Base-by-base conservation (phyloP, 2,329 filamentous ascomycete species). In the Fusarium sp. region DNA sequence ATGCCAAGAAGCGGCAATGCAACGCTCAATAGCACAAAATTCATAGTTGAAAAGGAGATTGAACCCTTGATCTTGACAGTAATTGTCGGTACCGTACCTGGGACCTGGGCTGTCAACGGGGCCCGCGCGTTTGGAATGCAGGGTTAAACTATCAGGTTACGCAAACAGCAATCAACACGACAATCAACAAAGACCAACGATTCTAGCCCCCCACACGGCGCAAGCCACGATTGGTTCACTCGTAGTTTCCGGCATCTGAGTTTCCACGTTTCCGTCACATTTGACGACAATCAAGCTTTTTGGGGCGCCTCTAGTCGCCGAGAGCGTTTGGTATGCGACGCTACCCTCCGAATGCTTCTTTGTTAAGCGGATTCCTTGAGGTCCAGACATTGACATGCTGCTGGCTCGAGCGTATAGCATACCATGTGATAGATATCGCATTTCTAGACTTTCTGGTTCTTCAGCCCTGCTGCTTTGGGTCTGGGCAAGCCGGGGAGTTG, bases 121-220 rank as follows among this genome's bases (percentile, higher is more conserved):
- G 18, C 18, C 53, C 39, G 17, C 17, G 22, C 10, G n/a, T 10
- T 12, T 54, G 62, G 62, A 63, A 64, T 63, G 62, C 33, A 54
- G 8, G 10, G 22, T 11, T 18, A 54, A 45, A 29, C 35, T 62
- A 64, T 63, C 35, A 14, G 29, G 15, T n/a, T n/a, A 25, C 57
- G 38, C 35, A 35, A 41, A n/a, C 33, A 29, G 46, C 17, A 33
- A 35, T 36, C 6, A 25, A 33, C 14, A 45, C 42, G n/a, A 41
- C 7, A 25, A 46, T 17, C 25, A 50, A 44, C 17, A 35, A n/a
- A n/a, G 36, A 17, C 22, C 17, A 47, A 20, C 17, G 25, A n/a
- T n/a, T 47, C 38, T 36, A 63, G 36, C 42, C 42, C 54, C 20
- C 41, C 18, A 29, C n/a, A 18, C 20, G 22, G 22, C 17, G 20